Evolutionary conservation across 768 basidiomycete genomes (phyloP), one percentile per base, ranked within the genome.

Genomic region (Amanita muscaria): DNA sequence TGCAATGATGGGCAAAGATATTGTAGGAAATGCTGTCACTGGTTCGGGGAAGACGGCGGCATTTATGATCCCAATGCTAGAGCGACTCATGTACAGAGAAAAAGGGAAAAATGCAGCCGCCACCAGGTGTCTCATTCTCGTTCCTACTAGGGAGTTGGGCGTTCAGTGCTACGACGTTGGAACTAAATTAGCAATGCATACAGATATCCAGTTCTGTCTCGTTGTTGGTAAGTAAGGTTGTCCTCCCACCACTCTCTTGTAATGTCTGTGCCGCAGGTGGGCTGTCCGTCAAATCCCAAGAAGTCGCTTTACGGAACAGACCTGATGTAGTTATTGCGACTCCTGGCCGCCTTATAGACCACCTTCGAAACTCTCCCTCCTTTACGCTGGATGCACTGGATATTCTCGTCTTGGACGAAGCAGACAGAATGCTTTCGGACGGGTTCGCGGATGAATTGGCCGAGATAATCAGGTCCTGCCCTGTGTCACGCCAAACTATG

Each of bases 11-110:
- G 96, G 96, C 40, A 92, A 96, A 59, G 96, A 99, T 60, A 76
- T 99, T 29, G 92, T 99, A 42, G 96, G 94, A 24, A 84, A 79
- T 47, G 94, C 96, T 15, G 88, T 94, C 14, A 99, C 96, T 14
- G 96, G 96, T 49, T 96, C 92, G 4, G 96, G 96, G 48, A 99
- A 99, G 70, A 99, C 96, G 1, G 94, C 91, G 8, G 96, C 96
- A 2, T 99, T 98, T 65, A 83, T 86, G 56, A 81, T 98, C 48
- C 96, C 96, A 31, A 85, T 93, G 66, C 63, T 93, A 40, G 96
- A 99, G 62, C 83, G 96, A 46, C 70, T 99, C 23, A 64, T 93
- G 43, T 98, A 93, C 58, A 77, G 96, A 44, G 92, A 97, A 51
- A 83, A 87, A 52, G 85, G 88, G 14, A 88, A 82, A 59, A 85